Base-by-base conservation (phyloP, 805 yeast genomes). In the Zygoascus flipseniorum region DNA sequence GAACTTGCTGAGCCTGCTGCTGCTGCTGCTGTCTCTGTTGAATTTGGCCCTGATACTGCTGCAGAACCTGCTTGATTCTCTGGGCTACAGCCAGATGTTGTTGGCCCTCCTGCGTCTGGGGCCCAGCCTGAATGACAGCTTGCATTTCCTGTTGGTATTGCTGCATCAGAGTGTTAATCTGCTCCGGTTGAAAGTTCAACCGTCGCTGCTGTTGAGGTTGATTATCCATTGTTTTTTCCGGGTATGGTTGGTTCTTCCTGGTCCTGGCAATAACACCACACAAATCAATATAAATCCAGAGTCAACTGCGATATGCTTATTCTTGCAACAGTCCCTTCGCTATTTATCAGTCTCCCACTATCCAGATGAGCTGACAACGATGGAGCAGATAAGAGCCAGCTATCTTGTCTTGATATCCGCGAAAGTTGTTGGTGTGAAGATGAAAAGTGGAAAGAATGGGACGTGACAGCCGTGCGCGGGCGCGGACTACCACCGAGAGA, bases 41-140 rank as follows among this genome's bases (percentile, higher is more conserved):
- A 19, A 53, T 48, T 32, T 53, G 60, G 10, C 52, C 56, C 47
- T 61, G 65, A 26, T 57, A 59, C 47, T 60, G 63, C 18, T 55
- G 57, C 8, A 60, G 53, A 26, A 60, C 56, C 48, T 54, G 58
- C 47, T 57, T 55, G 50, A 62, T 51, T 35, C 58, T 55, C 52
- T 63, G 67, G n/a, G 70, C 72, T 16, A 66, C 66, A 48, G 56
- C 53, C 19, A 61, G 54, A 44, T 65, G 69, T 47, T 47, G 52
- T 55, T 56, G 62, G 9, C 69, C 71, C 52, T 68, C 67, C 3
- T 61, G 62, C 31, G 67, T 58, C 37, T 62, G 63, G 18, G 62
- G 59, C 10, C 67, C 68, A 56, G 59, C 52, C 37, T 52, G 55
- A 5, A 52, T 47, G 4, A 61, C 65, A 20, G 57, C 60, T 51